phyloP scores from a whole-genome alignment of 2,329 filamentous ascomycete genomes.

The Xylaria sp. region DNA sequence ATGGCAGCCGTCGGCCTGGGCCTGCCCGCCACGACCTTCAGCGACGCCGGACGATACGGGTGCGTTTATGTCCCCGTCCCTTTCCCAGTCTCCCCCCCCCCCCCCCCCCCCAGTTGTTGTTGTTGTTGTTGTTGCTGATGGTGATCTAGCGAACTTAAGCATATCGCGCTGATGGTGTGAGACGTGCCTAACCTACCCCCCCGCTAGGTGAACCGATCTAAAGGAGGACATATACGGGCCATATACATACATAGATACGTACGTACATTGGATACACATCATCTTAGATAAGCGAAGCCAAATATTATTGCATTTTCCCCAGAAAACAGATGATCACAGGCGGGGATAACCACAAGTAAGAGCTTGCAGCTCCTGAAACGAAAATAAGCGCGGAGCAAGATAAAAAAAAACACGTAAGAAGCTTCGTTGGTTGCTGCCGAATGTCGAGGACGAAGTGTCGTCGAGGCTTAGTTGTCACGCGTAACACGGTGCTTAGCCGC shows the following conservation, averaged over 20 bases:
- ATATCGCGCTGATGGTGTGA: slow-evolving; percentile 55
- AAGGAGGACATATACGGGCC: not conserved
- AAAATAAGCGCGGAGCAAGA: not conserved
- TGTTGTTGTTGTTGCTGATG: slow-evolving; percentile 7
- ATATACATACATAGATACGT: not conserved
- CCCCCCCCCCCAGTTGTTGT: not conserved
- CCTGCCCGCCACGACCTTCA: slow-evolving; percentile 55
- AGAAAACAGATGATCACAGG: not conserved
- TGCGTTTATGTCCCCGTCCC: slow-evolving; percentile 34
- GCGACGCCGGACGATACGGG: slow-evolving; percentile 59
- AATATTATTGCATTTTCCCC: not conserved
- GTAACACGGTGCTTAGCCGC: not conserved
- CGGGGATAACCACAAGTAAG: not conserved
- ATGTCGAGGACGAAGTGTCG: not conserved
- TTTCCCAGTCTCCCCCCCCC: not conserved
- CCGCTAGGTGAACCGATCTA: not conserved
- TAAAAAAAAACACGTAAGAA: not conserved
- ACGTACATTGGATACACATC: not conserved
- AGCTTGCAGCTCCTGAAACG: not conserved
- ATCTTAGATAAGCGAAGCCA: not conserved
- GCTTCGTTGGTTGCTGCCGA: not conserved
- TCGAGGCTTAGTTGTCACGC: not conserved
- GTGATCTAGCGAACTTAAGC: slow-evolving; percentile 50
- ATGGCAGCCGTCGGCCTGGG: slow-evolving; percentile 62
- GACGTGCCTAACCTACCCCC: not conserved